Base-by-base conservation (phyloP, 768 basidiomycete species). In the Jaapia argillacea region DNA sequence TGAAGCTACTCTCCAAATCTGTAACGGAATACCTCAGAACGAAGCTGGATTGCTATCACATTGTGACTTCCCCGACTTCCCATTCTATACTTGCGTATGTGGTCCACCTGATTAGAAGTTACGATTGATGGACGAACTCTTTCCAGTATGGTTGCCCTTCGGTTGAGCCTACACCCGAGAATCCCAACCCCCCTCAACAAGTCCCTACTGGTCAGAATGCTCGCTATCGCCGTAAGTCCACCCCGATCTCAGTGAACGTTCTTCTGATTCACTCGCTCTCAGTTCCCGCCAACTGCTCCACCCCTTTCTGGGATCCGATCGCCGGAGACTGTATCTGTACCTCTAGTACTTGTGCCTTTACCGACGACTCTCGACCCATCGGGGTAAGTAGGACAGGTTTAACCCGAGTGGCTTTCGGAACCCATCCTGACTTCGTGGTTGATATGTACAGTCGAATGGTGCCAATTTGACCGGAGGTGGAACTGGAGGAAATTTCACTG, bases 261-360 rank as follows among this genome's bases (percentile, higher is more conserved):
- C 3, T 38, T 22, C 44, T 44, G 4, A 41, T 28, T 43, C 24
- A 42, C 36, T 35, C 26, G 33, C 16, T n/a, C 35, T 6, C 46
- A 82, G 81, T 85, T 2, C 75, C 83, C 20, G 45, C 68, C 18
- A 82, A 83, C 62, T 86, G 84, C 59, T 79, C 80, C 3, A 86
- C 83, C 6, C 70, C 80, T 3, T 88, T 83, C 70, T 87, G 83
- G 82, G 85, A 88, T 58, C 86, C 86, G 2, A 70, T 86, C 41
- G 65, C 50, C 22, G 79, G 75, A 51, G 61, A 67, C 27, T 88
- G 86, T 50, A 61, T 79, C 41, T 88, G 85, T 61, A 70, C 61
- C 0, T 69, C 72, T 2, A 49, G 46, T 41, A 62, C 60, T 2
- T 88, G 87, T 57, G 62, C 68, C 1, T 88, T 87, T 59, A 57